phyloP scores from a whole-genome alignment of 106 monocot species.

The Acorus calamus region DNA sequence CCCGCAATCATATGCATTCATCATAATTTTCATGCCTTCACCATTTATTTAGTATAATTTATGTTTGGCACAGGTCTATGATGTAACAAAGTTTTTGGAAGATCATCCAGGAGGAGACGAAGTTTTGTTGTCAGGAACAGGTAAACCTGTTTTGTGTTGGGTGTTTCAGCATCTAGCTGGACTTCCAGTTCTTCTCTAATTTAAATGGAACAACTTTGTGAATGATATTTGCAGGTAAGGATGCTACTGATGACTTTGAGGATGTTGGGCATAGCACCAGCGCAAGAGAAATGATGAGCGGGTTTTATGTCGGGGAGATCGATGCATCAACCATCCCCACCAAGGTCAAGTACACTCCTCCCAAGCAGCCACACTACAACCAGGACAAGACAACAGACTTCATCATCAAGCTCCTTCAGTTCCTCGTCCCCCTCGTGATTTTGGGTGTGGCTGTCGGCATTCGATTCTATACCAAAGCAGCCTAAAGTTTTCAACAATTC shows the following conservation, averaged over 20 bases:
- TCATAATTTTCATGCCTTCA: too few relatives aligned
- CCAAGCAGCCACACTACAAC: constrained; percentile 3
- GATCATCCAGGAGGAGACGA: constrained; percentile 33
- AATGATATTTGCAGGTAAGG: background rate
- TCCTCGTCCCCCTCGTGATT: background rate
- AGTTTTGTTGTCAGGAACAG: constrained; percentile 28
- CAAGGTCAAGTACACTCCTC: background rate
- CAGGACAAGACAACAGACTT: background rate
- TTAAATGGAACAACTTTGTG: too few relatives aligned
- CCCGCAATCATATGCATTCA: too few relatives aligned
- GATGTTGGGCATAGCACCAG: background rate
- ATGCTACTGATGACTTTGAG: constrained; percentile 1
- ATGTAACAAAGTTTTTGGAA: constrained; percentile 28
- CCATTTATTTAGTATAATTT: too few relatives aligned
- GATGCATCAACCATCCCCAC: background rate
- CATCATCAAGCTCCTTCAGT: background rate
- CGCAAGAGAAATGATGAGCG: background rate
- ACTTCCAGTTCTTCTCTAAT: too few relatives aligned
- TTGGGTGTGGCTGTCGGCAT: background rate
- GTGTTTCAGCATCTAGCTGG: too few relatives aligned
- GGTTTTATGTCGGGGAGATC: background rate
- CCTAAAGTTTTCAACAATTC: background rate
- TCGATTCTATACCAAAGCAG: background rate
- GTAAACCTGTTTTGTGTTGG: background rate
- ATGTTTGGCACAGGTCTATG: constrained; percentile 14